A percentile compares a stretch with the other conserved stretches of the same genome.
These are phyloP conservation scores for Parietichytrium sp. DNA, from an alignment of 108 stramenopile genomes.

Conservation along the genomic window DNA sequence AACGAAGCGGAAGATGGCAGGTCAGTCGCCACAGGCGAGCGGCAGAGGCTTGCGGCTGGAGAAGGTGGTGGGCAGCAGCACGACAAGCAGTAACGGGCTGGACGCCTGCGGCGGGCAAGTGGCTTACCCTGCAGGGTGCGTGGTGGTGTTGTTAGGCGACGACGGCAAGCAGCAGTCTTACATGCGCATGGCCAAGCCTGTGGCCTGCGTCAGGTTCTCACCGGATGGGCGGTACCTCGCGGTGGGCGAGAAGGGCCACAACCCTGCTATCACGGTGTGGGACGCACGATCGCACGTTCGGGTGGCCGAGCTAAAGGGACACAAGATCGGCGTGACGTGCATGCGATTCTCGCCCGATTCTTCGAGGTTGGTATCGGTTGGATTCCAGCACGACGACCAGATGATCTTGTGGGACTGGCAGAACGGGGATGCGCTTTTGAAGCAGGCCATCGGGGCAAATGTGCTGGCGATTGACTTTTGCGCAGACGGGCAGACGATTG, in stretches of 20 bases:
- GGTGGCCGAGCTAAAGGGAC: constrained; percentile 41
- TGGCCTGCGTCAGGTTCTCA: constrained; percentile 42
- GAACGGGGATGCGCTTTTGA: neutral
- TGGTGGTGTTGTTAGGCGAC: constrained; percentile 42
- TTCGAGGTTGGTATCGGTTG: constrained; percentile 39
- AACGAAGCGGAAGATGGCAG: constrained; percentile 8
- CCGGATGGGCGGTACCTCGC: constrained; percentile 49
- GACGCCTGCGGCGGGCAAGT: neutral
- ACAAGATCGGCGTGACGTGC: constrained; percentile 45
- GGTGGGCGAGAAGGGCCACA: constrained; percentile 47
- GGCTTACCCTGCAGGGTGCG: constrained; percentile 40
- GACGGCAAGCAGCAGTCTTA: constrained; percentile 33
- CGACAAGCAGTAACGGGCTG: neutral
- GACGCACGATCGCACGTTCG: constrained; percentile 34
- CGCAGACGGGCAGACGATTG: constrained; percentile 22
- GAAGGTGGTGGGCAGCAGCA: constrained; percentile 31
- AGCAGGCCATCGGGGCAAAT: constrained; percentile 37
- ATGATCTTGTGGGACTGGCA: constrained; percentile 52
- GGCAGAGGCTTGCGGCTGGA: constrained; percentile 22
- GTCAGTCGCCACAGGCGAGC: neutral
- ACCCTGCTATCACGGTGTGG: constrained; percentile 45
- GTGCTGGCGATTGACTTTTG: constrained; percentile 42
- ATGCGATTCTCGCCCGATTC: constrained; percentile 34
- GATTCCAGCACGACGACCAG: constrained; percentile 49
- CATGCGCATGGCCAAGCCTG: constrained; percentile 41